These are phyloP conservation scores for Camellia granthamiana DNA, from an alignment of 148 eudicot genomes.

Conservation along the genomic window DNA sequence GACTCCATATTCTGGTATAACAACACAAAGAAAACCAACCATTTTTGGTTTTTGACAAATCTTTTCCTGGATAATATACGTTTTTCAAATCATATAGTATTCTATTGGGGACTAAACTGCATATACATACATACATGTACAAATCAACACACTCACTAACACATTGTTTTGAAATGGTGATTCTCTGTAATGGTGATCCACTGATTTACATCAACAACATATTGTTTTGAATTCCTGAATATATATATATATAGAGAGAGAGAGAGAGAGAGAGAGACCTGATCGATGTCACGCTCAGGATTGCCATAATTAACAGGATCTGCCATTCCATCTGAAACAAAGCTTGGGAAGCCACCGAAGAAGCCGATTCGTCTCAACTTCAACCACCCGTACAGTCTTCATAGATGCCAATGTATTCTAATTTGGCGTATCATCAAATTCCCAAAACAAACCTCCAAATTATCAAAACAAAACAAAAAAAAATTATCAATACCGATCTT, in stretches of 20 bases:
- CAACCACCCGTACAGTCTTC: conserved; percentile 64
- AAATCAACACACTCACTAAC: background rate
- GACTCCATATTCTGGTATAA: background rate
- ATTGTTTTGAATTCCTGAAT: background rate
- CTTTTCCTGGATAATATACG: too few species aligned
- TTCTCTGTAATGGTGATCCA: too few species aligned
- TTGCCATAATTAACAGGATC: conserved; percentile 74
- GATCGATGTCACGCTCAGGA: conserved; percentile 78
- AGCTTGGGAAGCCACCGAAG: conserved; percentile 30
- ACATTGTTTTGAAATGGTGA: too few species aligned
- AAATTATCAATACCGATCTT: background rate
- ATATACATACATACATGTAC: background rate
- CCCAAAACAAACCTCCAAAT: background rate
- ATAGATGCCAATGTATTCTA: conserved; percentile 49
- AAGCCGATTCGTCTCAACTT: conserved; percentile 24
- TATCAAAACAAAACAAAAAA: too few species aligned
- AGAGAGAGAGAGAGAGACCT: conserved; percentile 33
- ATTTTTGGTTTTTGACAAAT: too few species aligned
- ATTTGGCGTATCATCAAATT: conserved; percentile 63
- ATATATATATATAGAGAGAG: background rate
- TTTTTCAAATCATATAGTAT: too few species aligned
- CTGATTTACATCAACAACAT: too few species aligned
- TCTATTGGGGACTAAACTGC: too few species aligned
- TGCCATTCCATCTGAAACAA: conserved; percentile 95
- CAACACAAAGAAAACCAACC: background rate